phyloP scores from a whole-genome alignment of 1,139 yeast genomes.

The Scheffersomyces insectosa region DNA sequence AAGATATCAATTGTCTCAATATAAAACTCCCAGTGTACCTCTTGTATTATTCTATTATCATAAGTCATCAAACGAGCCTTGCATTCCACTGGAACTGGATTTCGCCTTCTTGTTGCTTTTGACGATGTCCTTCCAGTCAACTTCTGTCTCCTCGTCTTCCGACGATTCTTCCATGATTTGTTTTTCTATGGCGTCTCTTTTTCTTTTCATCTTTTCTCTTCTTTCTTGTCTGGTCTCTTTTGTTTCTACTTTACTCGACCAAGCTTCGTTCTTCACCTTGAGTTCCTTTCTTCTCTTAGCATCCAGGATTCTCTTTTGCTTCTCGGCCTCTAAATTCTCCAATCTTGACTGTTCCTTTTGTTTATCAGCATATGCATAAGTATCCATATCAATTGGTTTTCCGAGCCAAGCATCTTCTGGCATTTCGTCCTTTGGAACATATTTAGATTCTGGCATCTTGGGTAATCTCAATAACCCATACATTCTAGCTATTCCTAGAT shows the following conservation, averaged over 20 bases:
- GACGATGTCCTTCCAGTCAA: slow-evolving; percentile 89
- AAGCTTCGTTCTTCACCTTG: slow-evolving; percentile 62
- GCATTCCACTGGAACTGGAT: slow-evolving; percentile 33
- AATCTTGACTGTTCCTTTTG: slow-evolving; percentile 65
- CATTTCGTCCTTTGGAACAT: slow-evolving; percentile 46
- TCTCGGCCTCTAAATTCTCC: slow-evolving; percentile 53
- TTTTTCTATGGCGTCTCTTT: slow-evolving; percentile 63
- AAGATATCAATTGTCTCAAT: slow-evolving; percentile 1
- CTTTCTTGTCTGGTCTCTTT: slow-evolving; percentile 67
- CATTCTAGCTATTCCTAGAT: slow-evolving; percentile 67
- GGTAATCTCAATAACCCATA: slow-evolving; percentile 86
- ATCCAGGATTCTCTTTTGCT: slow-evolving; percentile 44
- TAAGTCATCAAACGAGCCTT: slow-evolving; percentile 74
- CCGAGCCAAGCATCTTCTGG: slow-evolving; percentile 77
- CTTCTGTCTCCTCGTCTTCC: slow-evolving; percentile 55
- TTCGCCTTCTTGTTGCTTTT: slow-evolving; percentile 62
- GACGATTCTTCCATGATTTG: slow-evolving; percentile 49
- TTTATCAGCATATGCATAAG: slow-evolving; percentile 61
- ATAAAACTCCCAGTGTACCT: slow-evolving; percentile 3
- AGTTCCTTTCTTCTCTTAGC: slow-evolving; percentile 51
- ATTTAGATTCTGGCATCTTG: slow-evolving; percentile 85
- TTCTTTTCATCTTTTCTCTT: slow-evolving; percentile 60
- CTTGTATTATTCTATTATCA: slow-evolving; percentile 21
- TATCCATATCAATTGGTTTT: slow-evolving; percentile 61
- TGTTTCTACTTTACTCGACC: slow-evolving; percentile 72